Evolutionary conservation across 495 filamentous ascomycete species (phyloP), one percentile per base, ranked within the genome.

Genomic region (Annulohypoxylon nitens): DNA sequence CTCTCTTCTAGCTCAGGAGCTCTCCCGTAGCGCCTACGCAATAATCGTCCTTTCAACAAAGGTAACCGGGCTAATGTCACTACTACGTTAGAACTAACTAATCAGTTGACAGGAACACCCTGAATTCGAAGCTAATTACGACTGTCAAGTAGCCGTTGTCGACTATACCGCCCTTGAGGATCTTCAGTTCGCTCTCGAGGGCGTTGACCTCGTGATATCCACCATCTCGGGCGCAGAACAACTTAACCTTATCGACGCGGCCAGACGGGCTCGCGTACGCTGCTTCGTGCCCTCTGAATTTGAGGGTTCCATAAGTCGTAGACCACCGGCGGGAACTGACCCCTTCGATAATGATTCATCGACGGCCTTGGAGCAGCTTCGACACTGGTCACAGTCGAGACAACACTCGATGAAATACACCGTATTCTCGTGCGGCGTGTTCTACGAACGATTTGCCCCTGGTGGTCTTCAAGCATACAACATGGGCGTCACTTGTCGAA

Each of bases 261-360:
- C 91, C 8, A 85, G 90, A 30, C 79, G 83, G 34, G 88, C 86
- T 12, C 78, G 86, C n/a, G 92, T 93, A 8, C 84, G 86, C 25
- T 84, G 89, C 20, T 93, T 93, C 75, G 89, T 90, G 14, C 92
- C 92, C 11, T 92, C 92, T 2, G 92, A 93, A 73, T 94, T 93
- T 62, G 92, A 93, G 80, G 91, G 91, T 2, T 83, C 77, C 71
- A 76, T 78, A 58, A 78, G 37, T 74, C 83, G 78, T 79, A 85
- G 79, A 60, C 83, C 79, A 57, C 61, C 63, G 50, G 79, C 78
- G 1, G 78, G 85, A 50, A 83, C 88, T 70, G 90, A 90, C 39
- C 89, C 90, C 4, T 84, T 87, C 67, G 81, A 87, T 39, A 83
- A 79, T 54, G 80, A 76, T 30, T 85, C 81, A 2, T 81, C 78